Base-by-base conservation (phyloP, 805 yeast species). In the Myxozyma nipponensis region DNA sequence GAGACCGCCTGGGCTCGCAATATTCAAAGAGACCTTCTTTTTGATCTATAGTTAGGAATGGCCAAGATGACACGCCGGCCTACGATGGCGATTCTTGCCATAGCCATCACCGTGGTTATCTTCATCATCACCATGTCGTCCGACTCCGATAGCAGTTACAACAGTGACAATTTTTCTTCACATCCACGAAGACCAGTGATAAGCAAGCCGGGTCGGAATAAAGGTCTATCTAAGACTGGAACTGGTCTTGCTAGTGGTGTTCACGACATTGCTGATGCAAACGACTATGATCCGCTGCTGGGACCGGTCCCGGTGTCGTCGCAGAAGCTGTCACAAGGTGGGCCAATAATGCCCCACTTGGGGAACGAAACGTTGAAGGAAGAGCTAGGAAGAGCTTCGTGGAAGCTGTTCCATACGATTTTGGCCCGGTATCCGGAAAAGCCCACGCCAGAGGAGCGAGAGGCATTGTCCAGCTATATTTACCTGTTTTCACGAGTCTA, bases 321-420 rank as follows among this genome's bases (percentile, higher is more conserved):
- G 39, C 61, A 47, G 39, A 52, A 48, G 46, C 41, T 40, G 46
- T 52, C 52, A 28, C 52, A 37, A 23, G 57, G 50, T 68, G 74
- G 60, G 38, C 74, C 89, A 2, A 89, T 89, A 63, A 93, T 93
- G 98, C 95, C 95, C 4, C 79, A 86, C 59, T 89, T 93, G 95
- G 85, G 85, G 15, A 91, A 91, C 67, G 89, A 82, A 58, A 84
- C 89, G 0, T 70, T 81, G 46, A 79, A 81, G 57, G 93, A 95
- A 1, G 93, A 86, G 62, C 76, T 91, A 4, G 98, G 98, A 1
- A 77, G 86, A 50, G 84, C 97, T 0, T 82, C 95, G 0, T 91
- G 98, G 98, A 86, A 78, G 41, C 70, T 91, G 38, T 81, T 93
- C 63, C 98, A 93, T 68, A 91, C 98, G 0, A 82, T 90, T 30